phyloP scores from a whole-genome alignment of 148 eudicot species.

The Nepenthes mirabilis region DNA sequence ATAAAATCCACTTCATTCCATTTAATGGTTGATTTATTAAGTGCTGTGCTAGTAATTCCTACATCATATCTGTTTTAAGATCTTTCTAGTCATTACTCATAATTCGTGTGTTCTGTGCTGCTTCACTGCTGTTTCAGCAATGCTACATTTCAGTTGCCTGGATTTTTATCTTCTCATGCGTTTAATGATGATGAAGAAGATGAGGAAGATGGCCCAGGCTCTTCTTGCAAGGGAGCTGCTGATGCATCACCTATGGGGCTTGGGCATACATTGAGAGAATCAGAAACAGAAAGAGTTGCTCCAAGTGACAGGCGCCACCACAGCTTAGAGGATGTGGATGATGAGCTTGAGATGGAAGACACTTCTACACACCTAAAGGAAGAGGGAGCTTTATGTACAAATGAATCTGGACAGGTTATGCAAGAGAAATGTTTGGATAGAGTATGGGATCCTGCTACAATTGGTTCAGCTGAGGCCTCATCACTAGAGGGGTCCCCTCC shows the following conservation, averaged over 20 bases:
- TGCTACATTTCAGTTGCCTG: constrained; percentile 80
- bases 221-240: constrained; percentile 21
- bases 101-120: too few species aligned
- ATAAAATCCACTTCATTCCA: too few species aligned
- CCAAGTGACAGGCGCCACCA: constrained; percentile 68
- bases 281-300: constrained; percentile 27
- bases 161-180: constrained; percentile 46
- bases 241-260: constrained; percentile 27
- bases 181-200: constrained; percentile 78
- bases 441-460: constrained; percentile 14
- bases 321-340: constrained; percentile 88
- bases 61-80: too few species aligned
- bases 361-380: constrained; percentile 58
- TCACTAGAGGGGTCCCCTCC: constrained; percentile 71
- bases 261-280: constrained; percentile 17
- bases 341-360: constrained; percentile 97
- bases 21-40: too few species aligned
- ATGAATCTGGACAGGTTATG: constrained; percentile 14
- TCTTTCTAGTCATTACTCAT: too few species aligned
- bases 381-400: constrained; percentile 20
- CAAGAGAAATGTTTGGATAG: constrained; percentile 18
- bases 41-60: too few species aligned
- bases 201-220: constrained; percentile 32
- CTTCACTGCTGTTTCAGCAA: constrained; percentile 40
- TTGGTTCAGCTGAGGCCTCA: constrained; percentile 16